These are phyloP conservation scores for Coriaria nepalensis DNA, from an alignment of 306 rosid species.

Conservation along the genomic window DNA sequence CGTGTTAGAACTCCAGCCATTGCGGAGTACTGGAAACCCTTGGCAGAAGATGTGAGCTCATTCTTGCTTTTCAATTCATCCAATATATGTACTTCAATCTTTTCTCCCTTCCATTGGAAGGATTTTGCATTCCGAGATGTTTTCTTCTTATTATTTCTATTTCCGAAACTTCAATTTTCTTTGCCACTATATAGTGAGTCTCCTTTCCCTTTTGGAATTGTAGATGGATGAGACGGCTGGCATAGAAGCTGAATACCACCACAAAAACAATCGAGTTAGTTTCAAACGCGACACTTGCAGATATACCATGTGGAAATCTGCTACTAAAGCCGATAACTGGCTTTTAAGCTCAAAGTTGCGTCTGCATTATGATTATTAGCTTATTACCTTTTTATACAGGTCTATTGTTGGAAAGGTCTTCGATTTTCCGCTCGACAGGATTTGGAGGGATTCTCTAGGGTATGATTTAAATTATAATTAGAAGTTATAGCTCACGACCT, in stretches of 20 bases:
- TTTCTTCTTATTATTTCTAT: not conserved
- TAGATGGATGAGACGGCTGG: conserved; percentile 93
- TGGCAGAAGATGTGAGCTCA: conserved; percentile 87
- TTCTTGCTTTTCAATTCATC: conserved; percentile 2
- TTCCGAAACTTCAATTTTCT: not conserved
- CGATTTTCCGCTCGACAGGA: conserved; percentile 93
- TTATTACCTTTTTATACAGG: conserved; percentile 40
- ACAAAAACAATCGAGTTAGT: conserved; percentile 66
- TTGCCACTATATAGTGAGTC: conserved; percentile 6
- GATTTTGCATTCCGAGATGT: too few relatives aligned
- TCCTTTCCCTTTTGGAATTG: conserved; percentile 15
- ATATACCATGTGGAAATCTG: too few relatives aligned
- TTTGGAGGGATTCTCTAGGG: conserved; percentile 92
- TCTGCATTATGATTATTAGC: not conserved
- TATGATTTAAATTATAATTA: conserved; percentile 13
- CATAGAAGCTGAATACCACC: conserved; percentile 88
- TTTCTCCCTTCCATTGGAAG: not conserved
- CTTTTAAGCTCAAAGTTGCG: not conserved
- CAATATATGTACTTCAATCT: conserved; percentile 8
- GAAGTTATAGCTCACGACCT: too few relatives aligned
- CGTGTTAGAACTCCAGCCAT: conserved; percentile 90
- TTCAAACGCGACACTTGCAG: not conserved
- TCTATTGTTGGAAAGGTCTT: conserved; percentile 96
- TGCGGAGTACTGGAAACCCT: conserved; percentile 82
- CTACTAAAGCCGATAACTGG: not conserved